Evolutionary conservation across 768 basidiomycete species (phyloP), one percentile per base, ranked within the genome.

Genomic region (Tylopilus rubrobrunneus): DNA sequence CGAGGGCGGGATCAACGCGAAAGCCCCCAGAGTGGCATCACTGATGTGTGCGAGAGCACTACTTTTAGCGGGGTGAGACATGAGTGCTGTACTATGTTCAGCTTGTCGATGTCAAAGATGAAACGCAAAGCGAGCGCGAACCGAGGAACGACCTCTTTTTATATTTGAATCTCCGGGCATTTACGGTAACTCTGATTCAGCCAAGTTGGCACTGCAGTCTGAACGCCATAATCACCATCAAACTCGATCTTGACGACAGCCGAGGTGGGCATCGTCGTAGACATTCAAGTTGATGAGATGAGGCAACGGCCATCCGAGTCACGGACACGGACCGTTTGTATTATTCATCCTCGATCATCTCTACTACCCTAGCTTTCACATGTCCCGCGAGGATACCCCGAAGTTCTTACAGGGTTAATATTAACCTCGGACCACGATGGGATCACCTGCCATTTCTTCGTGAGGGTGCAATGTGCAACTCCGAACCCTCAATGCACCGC

Each of bases 11-110:
- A 87, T 69, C 31, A 67, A 66, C 28, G 79, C 69, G 64, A 89
- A 89, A 19, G 75, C 76, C 1, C 89, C 90, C 6, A 92, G 69
- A 21, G 86, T 75, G 7, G 71, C 44, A 68, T 91, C 86, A 55
- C 79, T 83, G n/a, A 88, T 57, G 37, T 77, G 78, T 14, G 78
- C 71, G 19, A 82, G 58, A 36, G 76, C 75, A 23, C 76, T 63
- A 9, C 76, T 71, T 62, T 79, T 84, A 3, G 76, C 74, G 7
- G 71, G 53, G 21, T 58, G 66, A 40, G 86, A 78, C 86, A 88
- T 89, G 45, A 17, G 21, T 21, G 7, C 6, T 40, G 11, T 19
- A 19, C 19, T 19, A 10, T 10, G 7, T n/a, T 4, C 17, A 31
- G 34, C 1, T 12, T 19, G 39, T 21, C 39, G 15, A 7, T 37